Evolutionary conservation across 176 grass and related monocot genomes (phyloP), one percentile per base, ranked within the genome.

Genomic region (Ensete glaucum): DNA sequence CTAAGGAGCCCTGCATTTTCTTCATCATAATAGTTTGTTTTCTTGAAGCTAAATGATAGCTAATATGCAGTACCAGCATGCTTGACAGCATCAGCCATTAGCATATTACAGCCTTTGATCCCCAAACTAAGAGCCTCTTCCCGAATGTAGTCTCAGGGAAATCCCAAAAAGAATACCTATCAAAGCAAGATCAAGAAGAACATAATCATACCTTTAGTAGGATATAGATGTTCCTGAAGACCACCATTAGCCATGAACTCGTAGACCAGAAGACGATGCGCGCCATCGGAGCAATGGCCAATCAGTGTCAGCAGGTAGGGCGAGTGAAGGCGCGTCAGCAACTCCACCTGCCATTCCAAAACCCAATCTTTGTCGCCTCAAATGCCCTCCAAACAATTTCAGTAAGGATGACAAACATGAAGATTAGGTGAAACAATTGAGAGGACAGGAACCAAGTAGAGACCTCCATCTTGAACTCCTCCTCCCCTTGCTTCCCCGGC

Each of bases 231-330:
- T 66, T 99, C 95, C 80, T 99, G 95, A 62, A 99, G 83, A 76
- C 91, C 83, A 9, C 95, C 91, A 91, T 99, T 94, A 48, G 95
- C 88, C 95, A 99, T 99, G 86, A 94, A 99, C 79, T 99, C 95
- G 19, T 99, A 99, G 27, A 99, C 90, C 52, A 99, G 79, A 64
- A 99, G 82, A 21, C 95, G 82, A 53, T 99, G 90, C 51, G 84
- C 82, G 64, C 85, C 88, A 74, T 91, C 95, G 0, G 95, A 94
- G 70, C 90, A 99, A 88, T 99, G 88, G 54, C 95, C 91, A 62
- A 99, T 76, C 84, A 99, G 77, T 21, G 82, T 79, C 77, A 99
- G 72, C 75, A 99, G 84, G 84, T 85, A 87, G 0, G 88, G 87
- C 0, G 95, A 99, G 56, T 82, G 81, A n/a, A 99, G 90, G 63